These are phyloP conservation scores for Marasmius sp. DNA, from an alignment of 1,284 basidiomycete genomes.

Conservation along the genomic window DNA sequence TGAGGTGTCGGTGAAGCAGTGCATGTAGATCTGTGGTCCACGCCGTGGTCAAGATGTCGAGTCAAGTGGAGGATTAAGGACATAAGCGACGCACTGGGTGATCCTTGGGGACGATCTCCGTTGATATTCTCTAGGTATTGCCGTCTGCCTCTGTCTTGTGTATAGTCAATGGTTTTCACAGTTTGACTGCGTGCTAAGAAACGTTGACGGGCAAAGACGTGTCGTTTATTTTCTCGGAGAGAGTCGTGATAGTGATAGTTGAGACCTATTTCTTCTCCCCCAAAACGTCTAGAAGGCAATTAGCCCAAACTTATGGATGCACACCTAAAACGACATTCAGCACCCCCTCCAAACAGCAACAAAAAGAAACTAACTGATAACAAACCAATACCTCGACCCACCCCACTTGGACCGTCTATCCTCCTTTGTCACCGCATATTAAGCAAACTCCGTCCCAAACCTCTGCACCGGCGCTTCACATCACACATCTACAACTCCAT, in stretches of 20 bases:
- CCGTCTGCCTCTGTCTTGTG: conserved; percentile 78
- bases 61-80: neutral
- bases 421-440: no score
- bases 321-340: no score
- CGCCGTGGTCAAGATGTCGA: neutral
- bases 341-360: no score
- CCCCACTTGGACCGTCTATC: no score
- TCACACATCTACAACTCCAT: no score
- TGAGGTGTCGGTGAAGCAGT: conserved; percentile 81
- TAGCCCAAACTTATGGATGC: no score
- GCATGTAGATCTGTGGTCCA: conserved; percentile 62
- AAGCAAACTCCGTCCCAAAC: no score
- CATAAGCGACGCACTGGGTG: conserved; percentile 49
- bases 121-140: conserved; percentile 76
- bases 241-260: conserved; percentile 83
- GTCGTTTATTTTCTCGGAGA: conserved; percentile 63
- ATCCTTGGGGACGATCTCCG: conserved; percentile 65
- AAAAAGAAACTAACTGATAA: no score
- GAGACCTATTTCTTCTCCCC: conserved; percentile 84
- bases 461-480: no score
- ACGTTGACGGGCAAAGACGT: conserved; percentile 67
- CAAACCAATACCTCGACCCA: no score
- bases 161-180: conserved; percentile 74
- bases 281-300: no score
- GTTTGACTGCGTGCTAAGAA: conserved; percentile 59